Evolutionary conservation across 1,284 basidiomycete genomes (phyloP).

Genomic region (Fomitopsis schrenkii): DNA sequence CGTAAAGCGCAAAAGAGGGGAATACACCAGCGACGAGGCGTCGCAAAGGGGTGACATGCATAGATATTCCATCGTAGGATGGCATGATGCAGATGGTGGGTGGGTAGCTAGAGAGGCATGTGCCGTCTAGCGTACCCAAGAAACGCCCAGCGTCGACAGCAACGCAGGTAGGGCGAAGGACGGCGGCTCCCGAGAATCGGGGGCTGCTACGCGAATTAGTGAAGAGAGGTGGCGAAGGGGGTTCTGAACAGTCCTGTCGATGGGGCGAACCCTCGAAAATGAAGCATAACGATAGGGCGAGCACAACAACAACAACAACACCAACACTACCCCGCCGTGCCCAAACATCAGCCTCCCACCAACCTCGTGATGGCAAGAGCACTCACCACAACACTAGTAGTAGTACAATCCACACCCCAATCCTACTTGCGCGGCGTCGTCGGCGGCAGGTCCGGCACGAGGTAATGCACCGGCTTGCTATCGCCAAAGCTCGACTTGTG

Average conservation of each 20-base stretch:
- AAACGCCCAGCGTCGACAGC: background rate
- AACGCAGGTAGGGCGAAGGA: too few relatives aligned
- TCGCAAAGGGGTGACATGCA: background rate
- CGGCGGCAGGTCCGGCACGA: slow-evolving; percentile 31
- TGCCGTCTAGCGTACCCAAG: background rate
- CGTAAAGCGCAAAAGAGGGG: background rate
- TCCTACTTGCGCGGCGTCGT: background rate
- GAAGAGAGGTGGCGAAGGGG: background rate
- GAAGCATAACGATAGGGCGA: background rate
- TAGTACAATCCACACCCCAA: slow-evolving; percentile 1
- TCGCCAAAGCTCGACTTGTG: slow-evolving; percentile 33
- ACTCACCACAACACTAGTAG: background rate
- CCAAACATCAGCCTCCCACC: too few relatives aligned
- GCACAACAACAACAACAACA: background rate
- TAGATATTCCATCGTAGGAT: background rate
- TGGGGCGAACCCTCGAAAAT: background rate
- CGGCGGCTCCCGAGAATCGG: background rate
- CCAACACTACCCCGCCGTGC: background rate
- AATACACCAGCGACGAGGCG: background rate
- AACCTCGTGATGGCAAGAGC: too few relatives aligned
- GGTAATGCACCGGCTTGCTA: slow-evolving; percentile 28
- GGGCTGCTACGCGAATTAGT: background rate
- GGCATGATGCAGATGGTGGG: background rate
- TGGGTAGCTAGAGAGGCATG: background rate
- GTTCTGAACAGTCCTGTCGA: background rate